Percentiles rank a stretch among this genome's conserved stretches.
Evolutionary conservation across 495 filamentous ascomycete genomes (phyloP).

Genomic region (Cercophora scortea): DNA sequence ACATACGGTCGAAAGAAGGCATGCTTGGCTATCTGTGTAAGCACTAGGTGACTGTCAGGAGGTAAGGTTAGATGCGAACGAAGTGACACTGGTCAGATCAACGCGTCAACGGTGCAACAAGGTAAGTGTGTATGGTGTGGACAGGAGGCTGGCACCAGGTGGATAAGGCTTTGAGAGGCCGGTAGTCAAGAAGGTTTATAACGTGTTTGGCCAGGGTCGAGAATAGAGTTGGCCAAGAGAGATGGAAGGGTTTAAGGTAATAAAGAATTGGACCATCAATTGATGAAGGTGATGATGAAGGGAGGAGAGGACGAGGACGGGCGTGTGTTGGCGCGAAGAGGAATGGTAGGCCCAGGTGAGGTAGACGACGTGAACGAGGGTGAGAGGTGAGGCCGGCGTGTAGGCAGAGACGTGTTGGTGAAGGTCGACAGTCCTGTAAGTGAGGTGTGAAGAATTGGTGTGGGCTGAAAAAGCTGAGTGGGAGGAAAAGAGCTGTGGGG

Average conservation of each 20-base stretch:
- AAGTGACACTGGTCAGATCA: slow-evolving; percentile 17
- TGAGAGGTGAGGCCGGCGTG: slow-evolving; percentile 1
- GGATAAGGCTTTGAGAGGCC: background rate
- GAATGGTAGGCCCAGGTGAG: slow-evolving; percentile 7
- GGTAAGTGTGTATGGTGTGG: background rate
- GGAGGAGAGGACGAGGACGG: slow-evolving; percentile 2
- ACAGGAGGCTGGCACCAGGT: background rate
- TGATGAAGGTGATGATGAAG: slow-evolving; percentile 2
- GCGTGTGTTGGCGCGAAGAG: slow-evolving; percentile 4
- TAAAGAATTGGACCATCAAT: background rate
- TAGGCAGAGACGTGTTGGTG: slow-evolving; percentile 3
- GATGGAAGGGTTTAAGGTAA: background rate
- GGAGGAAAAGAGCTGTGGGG: background rate
- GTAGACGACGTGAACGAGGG: slow-evolving; percentile 7
- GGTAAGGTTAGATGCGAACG: slow-evolving; percentile 16
- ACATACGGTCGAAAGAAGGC: slow-evolving; percentile 39
- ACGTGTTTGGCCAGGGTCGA: slow-evolving; percentile 12
- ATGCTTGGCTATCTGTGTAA: slow-evolving; percentile 31
- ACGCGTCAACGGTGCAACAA: slow-evolving; percentile 9
- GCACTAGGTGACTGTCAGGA: slow-evolving; percentile 11
- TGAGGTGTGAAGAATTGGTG: background rate
- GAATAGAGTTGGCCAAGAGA: slow-evolving; percentile 22
- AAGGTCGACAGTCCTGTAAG: background rate
- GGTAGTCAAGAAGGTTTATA: background rate
- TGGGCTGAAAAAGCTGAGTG: background rate